phyloP scores from a whole-genome alignment of 2,329 filamentous ascomycete genomes.

The Colletotrichum tropicale region DNA sequence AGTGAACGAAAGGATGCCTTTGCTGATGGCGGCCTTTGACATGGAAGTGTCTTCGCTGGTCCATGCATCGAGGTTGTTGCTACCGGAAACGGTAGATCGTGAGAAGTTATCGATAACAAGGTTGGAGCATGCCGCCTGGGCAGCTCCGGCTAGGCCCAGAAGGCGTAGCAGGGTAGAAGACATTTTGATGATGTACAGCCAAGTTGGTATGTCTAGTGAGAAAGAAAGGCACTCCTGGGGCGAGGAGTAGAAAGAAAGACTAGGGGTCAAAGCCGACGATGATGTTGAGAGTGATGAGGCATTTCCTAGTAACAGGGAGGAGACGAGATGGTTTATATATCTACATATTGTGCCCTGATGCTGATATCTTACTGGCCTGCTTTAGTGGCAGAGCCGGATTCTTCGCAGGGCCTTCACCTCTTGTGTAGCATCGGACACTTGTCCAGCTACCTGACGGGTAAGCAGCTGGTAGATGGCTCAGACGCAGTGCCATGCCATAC shows the following conservation, averaged over 20 bases:
- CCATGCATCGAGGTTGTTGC: conserved; percentile 35
- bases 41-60: conserved; percentile 55
- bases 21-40: conserved; percentile 39
- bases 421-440: background rate
- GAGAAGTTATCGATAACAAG: conserved; percentile 37
- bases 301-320: background rate
- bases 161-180: background rate
- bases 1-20: conserved; percentile 52
- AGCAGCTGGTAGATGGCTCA: background rate
- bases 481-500: background rate
- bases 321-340: background rate
- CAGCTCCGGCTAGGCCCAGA: conserved; percentile 14
- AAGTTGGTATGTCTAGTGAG: background rate
- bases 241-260: background rate
- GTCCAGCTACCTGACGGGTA: background rate
- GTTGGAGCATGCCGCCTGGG: conserved; percentile 28
- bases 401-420: background rate
- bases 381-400: background rate
- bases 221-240: background rate
- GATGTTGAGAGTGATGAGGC: background rate
- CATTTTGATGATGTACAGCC: background rate
- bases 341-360: background rate
- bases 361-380: background rate
- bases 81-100: conserved; percentile 30
- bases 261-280: background rate